phyloP scores from a whole-genome alignment of 2,329 filamentous ascomycete genomes.

The Aspergillus puulaauensis region DNA sequence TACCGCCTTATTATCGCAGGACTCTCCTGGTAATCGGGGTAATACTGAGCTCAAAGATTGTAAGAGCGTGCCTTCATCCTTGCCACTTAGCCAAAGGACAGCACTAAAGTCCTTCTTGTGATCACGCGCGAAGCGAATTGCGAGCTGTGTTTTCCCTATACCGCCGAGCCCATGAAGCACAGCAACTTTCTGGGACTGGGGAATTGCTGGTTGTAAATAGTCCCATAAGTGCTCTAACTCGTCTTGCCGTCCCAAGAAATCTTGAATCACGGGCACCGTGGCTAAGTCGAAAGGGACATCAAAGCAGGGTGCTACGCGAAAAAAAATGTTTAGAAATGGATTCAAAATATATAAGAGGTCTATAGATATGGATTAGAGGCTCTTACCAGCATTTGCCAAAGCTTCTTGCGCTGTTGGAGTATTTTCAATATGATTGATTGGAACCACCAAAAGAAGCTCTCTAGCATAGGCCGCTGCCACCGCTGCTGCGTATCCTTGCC shows the following conservation, averaged over 20 bases:
- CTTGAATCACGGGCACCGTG: constrained; percentile 11
- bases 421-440: no score
- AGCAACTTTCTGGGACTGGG: constrained; percentile 13
- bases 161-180: constrained; percentile 24
- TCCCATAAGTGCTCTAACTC: constrained; percentile 18
- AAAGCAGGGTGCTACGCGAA: background rate
- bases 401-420: no score
- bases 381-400: no score
- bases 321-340: no score
- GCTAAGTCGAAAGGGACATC: constrained; percentile 13
- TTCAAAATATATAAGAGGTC: no score
- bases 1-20: background rate
- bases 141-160: constrained; percentile 27
- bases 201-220: constrained; percentile 10
- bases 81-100: constrained; percentile 29
- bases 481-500: background rate
- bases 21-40: constrained; percentile 14
- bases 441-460: background rate
- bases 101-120: constrained; percentile 22
- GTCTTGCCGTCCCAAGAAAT: constrained; percentile 16
- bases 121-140: constrained; percentile 20
- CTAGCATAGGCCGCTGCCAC: background rate
- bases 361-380: no score
- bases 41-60: constrained; percentile 20
- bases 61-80: constrained; percentile 18